Percentiles rank a stretch among this genome's conserved stretches.
Conservation (phyloP, 176 grass and related monocot genomes). For the Triticum aestivum region IWGSC_CS_RefSeq_v2.1 NC_057797.1:739451278-739451777, state of each 20-base stretch:
- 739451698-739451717: no score
- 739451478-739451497: not conserved
- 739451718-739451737: not conserved
- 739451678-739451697: no score
- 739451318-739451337: no score
- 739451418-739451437: not conserved
- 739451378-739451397: not conserved
- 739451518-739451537: not conserved
- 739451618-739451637: not conserved
- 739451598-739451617: not conserved
- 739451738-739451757: not conserved
- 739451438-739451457: constrained; percentile 19
- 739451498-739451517: not conserved
- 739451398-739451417: not conserved
- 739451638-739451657: not conserved
- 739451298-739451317: not conserved
- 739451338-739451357: not conserved
- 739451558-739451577: not conserved
- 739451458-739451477: constrained; percentile 10
- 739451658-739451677: not conserved
- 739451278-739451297: not conserved
- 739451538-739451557: not conserved
- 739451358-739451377: not conserved
- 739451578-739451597: not conserved
- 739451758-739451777: not conserved